These are phyloP conservation scores for Claviceps pazoutovae DNA, from an alignment of 2,329 filamentous ascomycete species.

Conservation along the genomic window DNA sequence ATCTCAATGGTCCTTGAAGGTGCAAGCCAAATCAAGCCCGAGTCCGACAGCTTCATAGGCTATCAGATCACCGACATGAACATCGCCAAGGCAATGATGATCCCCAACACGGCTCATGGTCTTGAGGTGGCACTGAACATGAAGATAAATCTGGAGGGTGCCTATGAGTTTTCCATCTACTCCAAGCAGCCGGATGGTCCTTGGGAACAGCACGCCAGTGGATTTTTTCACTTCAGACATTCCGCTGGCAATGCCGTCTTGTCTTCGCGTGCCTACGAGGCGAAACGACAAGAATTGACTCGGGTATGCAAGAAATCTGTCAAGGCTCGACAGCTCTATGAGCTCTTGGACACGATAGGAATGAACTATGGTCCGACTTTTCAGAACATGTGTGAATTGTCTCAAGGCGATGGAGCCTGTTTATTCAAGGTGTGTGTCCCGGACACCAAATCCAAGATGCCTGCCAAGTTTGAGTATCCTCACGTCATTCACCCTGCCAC, in stretches of 20 bases:
- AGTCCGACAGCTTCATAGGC: slow-evolving; percentile 14
- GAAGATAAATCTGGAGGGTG: slow-evolving; percentile 12
- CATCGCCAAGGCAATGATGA: slow-evolving; percentile 37
- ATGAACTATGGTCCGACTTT: slow-evolving; percentile 38
- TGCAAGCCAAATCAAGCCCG: slow-evolving; percentile 24
- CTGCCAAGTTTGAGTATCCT: slow-evolving; percentile 35
- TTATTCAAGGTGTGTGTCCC: slow-evolving; percentile 28
- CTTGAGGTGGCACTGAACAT: slow-evolving; percentile 37
- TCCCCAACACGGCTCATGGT: slow-evolving; percentile 31
- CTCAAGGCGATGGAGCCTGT: slow-evolving; percentile 20
- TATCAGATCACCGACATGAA: slow-evolving; percentile 31
- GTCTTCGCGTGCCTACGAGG: slow-evolving; percentile 10
- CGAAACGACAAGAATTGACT: slow-evolving; percentile 12
- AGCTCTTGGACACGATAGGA: slow-evolving; percentile 33
- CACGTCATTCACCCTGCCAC: slow-evolving; percentile 45
- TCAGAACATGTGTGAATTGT: slow-evolving; percentile 29
- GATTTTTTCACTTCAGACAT: slow-evolving; percentile 17
- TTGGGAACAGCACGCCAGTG: slow-evolving; percentile 31
- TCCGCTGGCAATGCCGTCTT: slow-evolving; percentile 9
- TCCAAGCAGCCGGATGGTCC: slow-evolving; percentile 26
- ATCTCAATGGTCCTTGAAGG: slow-evolving; percentile 35
- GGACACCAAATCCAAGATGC: slow-evolving; percentile 39
- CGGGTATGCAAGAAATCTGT: slow-evolving; percentile 19
- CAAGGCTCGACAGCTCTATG: slow-evolving; percentile 33
- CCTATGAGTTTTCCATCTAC: slow-evolving; percentile 28